Evolutionary conservation across 2,329 filamentous ascomycete genomes (phyloP).

Genomic region (Phaeoacremonium minimum): DNA sequence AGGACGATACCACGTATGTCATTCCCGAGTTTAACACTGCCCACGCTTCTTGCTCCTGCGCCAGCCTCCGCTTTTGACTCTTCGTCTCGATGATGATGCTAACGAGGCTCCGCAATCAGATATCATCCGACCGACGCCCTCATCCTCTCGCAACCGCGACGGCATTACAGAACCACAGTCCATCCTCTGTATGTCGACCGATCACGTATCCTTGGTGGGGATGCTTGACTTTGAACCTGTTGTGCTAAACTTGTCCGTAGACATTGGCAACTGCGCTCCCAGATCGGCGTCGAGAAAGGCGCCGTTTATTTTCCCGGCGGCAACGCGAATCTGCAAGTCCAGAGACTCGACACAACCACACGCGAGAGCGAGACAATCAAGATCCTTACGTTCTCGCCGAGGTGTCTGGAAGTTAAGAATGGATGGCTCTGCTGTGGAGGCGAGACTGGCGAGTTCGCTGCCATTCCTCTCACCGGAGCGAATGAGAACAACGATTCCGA

Average conservation of each 20-base stretch:
- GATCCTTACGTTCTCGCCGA: slow-evolving; percentile 66
- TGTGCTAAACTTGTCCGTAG: slow-evolving; percentile 38
- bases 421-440: slow-evolving; percentile 92
- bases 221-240: too few relatives aligned
- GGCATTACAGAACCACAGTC: slow-evolving; percentile 65
- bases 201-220: too few relatives aligned
- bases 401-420: slow-evolving; percentile 80
- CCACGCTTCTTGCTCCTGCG: too few relatives aligned
- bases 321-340: slow-evolving; percentile 59
- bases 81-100: slow-evolving; percentile 4
- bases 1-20: slow-evolving; percentile 47
- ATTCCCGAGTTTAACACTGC: neutral
- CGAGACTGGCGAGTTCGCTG: slow-evolving; percentile 80
- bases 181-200: slow-evolving; percentile 60
- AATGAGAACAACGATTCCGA: slow-evolving; percentile 15
- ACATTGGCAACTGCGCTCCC: slow-evolving; percentile 85
- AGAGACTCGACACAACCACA: slow-evolving; percentile 64
- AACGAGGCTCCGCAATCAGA: slow-evolving; percentile 31
- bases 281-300: slow-evolving; percentile 75
- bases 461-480: slow-evolving; percentile 58
- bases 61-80: too few relatives aligned
- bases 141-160: slow-evolving; percentile 55
- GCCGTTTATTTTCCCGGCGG: slow-evolving; percentile 79
- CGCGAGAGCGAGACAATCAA: slow-evolving; percentile 71
- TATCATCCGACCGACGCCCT: slow-evolving; percentile 63